These are phyloP conservation scores for Pleurotus tuber-regium DNA, from an alignment of 768 basidiomycete genomes.

Conservation along the genomic window DNA sequence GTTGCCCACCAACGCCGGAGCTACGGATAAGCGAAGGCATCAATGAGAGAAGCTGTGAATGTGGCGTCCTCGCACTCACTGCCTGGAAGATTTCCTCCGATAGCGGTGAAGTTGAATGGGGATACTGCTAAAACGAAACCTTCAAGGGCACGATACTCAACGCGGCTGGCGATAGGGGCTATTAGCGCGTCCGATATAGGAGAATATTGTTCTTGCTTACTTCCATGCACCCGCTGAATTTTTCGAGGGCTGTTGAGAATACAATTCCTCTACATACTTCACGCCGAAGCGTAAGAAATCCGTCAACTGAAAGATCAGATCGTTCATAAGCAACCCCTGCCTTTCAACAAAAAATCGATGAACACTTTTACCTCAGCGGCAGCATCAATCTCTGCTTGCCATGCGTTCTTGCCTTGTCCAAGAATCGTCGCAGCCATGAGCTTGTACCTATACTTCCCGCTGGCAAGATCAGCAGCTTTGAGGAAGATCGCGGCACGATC, in stretches of 20 bases:
- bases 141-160: slow-evolving; percentile 96
- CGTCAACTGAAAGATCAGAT: slow-evolving; percentile 45
- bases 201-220: slow-evolving; percentile 44
- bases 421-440: slow-evolving; percentile 96
- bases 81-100: slow-evolving; percentile 91
- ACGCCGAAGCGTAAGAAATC: slow-evolving; percentile 98
- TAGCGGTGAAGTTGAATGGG: slow-evolving; percentile 98
- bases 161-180: slow-evolving; percentile 53
- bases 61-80: too few relatives aligned
- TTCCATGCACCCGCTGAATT: slow-evolving; percentile 93
- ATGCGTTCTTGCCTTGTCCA: slow-evolving; percentile 98
- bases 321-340: slow-evolving; percentile 9
- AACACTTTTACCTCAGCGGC: slow-evolving; percentile 82
- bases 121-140: slow-evolving; percentile 98
- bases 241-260: slow-evolving; percentile 83
- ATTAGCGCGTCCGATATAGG: background rate
- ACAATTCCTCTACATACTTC: slow-evolving; percentile 95
- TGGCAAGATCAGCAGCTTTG: slow-evolving; percentile 94
- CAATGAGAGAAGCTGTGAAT: background rate
- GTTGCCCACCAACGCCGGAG: slow-evolving; percentile 93
- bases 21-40: slow-evolving; percentile 30
- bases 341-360: background rate
- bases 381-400: slow-evolving; percentile 99
- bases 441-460: slow-evolving; percentile 94
- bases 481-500: slow-evolving; percentile 98